These are phyloP conservation scores for Hypoxylon lenormandii DNA, from an alignment of 495 filamentous ascomycete genomes.

Conservation along the genomic window DNA sequence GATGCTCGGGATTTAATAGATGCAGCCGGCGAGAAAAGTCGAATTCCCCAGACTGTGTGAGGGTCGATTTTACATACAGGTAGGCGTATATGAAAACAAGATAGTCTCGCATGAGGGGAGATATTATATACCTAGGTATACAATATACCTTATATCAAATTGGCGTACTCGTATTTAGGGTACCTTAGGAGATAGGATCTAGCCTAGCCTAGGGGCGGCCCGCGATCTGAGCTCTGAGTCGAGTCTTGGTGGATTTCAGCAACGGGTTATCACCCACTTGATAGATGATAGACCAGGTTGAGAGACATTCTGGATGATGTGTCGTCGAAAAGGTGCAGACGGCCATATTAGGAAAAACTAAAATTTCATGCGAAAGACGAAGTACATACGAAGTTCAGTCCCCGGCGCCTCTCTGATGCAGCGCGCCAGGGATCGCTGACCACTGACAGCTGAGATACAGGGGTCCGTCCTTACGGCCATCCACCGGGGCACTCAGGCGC, in stretches of 20 bases:
- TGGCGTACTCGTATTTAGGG: no score
- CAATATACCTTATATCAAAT: no score
- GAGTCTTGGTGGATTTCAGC: slow-evolving; percentile 21
- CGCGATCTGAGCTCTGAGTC: slow-evolving; percentile 35
- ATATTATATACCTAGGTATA: no score
- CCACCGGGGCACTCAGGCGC: slow-evolving; percentile 17
- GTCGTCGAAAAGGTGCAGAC: slow-evolving; percentile 17
- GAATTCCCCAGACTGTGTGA: neutral
- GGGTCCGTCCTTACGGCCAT: slow-evolving; percentile 16
- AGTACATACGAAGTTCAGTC: slow-evolving; percentile 10
- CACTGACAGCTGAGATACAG: slow-evolving; percentile 26
- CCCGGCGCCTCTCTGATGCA: slow-evolving; percentile 28
- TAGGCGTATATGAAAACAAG: no score
- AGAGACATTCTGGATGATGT: slow-evolving; percentile 5
- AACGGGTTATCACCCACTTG: slow-evolving; percentile 5
- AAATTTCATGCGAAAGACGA: slow-evolving; percentile 34
- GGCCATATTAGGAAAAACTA: slow-evolving; percentile 31
- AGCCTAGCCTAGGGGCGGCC: slow-evolving; percentile 37
- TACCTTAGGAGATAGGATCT: slow-evolving; percentile 18
- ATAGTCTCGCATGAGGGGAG: no score
- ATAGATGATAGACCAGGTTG: slow-evolving; percentile 26
- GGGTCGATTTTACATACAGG: no score
- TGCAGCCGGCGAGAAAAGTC: slow-evolving; percentile 2
- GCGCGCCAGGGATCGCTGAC: slow-evolving; percentile 15
- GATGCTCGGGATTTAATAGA: neutral